Evolutionary conservation across 345 rosid species (phyloP).

Genomic region (Brassica nigra): DNA sequence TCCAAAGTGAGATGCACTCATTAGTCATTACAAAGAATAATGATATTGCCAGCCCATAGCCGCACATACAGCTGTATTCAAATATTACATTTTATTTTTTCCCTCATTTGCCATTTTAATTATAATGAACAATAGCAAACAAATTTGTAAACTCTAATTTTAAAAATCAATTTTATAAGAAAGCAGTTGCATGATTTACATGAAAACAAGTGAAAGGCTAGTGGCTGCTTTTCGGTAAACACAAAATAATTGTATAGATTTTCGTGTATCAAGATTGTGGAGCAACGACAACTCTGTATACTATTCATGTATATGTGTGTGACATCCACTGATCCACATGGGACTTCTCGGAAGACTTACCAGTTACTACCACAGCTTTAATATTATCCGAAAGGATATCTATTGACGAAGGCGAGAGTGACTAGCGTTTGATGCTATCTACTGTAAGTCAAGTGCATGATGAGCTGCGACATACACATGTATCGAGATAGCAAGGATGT

Average conservation of each 20-base stretch:
- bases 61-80: slow-evolving; percentile 39
- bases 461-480: background rate
- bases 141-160: background rate
- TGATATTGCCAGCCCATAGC: slow-evolving; percentile 37
- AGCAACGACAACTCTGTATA: slow-evolving; percentile 10
- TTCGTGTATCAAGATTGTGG: background rate
- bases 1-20: slow-evolving; percentile 21
- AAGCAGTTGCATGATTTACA: slow-evolving; percentile 27
- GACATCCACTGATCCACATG: background rate
- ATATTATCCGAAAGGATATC: background rate
- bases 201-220: slow-evolving; percentile 5
- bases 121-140: background rate
- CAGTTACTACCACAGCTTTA: background rate
- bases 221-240: slow-evolving; percentile 18
- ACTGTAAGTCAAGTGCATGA: background rate
- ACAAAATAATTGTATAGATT: slow-evolving; percentile 1
- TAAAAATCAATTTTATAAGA: background rate
- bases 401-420: background rate
- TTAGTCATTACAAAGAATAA: slow-evolving; percentile 24
- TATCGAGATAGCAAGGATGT: background rate
- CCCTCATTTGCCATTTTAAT: background rate
- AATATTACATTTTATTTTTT: background rate
- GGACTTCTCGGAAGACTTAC: background rate
- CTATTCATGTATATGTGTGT: background rate
- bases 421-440: background rate